Base-by-base conservation (phyloP, 2,329 filamentous ascomycete species). In the Monosporascus sp. region DNA sequence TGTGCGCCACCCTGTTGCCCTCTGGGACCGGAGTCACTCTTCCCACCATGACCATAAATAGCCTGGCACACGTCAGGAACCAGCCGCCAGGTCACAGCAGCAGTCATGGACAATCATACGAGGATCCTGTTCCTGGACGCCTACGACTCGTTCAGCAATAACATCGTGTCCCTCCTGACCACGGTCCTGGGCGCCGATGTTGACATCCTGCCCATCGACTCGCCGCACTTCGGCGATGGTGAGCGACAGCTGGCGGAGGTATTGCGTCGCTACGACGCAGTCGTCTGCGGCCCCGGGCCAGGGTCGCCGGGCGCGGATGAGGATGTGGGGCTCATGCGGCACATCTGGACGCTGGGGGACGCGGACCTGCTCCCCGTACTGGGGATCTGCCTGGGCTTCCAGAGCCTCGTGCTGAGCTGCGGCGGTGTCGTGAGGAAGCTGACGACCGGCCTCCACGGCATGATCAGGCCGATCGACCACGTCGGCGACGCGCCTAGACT, bases 71-170 rank as follows among this genome's bases (percentile, higher is more conserved):
- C 1, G 11, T 34, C 31, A 5, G 31, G 31, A 34, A 34, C 31
- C 11, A 11, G 31, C 31, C 31, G 9, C 31, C 11, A 14, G 31
- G 31, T 14, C 31, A 5, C 31, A 34, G 31, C 31, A 34, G 31
- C 31, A 27, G 17, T 22, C 42, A 70, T 70, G 69, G 57, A 34
- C 31, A 34, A 53, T 49, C 63, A 61, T 42, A 65, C 66, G 57
- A 75, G 75, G 55, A 87, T 97, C 57, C 82, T 97, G 57, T 96
- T 96, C 72, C 79, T 99, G 60, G 94, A 97, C 70, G 92, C 93
- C 57, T 96, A 96, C 72, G 94, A 99, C 74, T 97, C 92, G 42
- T 99, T 97, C 72, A 90, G 91, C 51, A 92, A 96, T 73, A 97
- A 97, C 73, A 94, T 97, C 63, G 84, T 95, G 50, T 85, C 89